Evolutionary conservation across 805 yeast species (phyloP).

Genomic region (Starmerella powellii): DNA sequence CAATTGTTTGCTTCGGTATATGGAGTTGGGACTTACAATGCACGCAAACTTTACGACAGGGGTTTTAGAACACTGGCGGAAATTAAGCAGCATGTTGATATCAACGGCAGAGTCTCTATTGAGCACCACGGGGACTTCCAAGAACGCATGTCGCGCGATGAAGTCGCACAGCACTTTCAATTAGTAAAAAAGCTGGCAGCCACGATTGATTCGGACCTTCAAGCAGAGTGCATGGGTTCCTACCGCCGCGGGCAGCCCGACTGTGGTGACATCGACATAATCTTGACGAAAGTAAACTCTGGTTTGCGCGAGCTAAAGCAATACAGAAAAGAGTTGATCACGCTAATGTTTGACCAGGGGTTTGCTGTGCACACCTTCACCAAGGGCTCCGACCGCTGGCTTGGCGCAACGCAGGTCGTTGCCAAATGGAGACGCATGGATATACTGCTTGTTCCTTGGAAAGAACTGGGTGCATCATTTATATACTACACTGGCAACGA

Average conservation of each 20-base stretch:
- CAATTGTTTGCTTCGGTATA: slow-evolving; percentile 33
- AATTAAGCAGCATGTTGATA: slow-evolving; percentile 27
- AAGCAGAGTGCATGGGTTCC: slow-evolving; percentile 38
- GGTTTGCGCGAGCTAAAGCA: slow-evolving; percentile 20
- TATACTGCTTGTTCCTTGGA: slow-evolving; percentile 37
- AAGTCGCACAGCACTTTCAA: slow-evolving; percentile 34
- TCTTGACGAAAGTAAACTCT: slow-evolving; percentile 32
- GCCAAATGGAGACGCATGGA: slow-evolving; percentile 43
- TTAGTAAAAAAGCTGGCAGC: slow-evolving; percentile 25
- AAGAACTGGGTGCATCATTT: slow-evolving; percentile 37
- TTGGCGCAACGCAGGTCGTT: slow-evolving; percentile 27
- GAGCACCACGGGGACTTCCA: slow-evolving; percentile 39
- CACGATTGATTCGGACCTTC: slow-evolving; percentile 30
- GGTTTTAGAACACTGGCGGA: slow-evolving; percentile 35
- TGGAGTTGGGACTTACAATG: slow-evolving; percentile 39
- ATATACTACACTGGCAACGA: slow-evolving; percentile 47
- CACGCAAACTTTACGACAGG: slow-evolving; percentile 33
- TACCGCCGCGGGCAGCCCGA: slow-evolving; percentile 37
- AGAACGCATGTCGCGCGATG: slow-evolving; percentile 35
- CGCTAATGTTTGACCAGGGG: slow-evolving; percentile 24
- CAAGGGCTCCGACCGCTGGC: slow-evolving; percentile 26
- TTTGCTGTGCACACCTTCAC: slow-evolving; percentile 31
- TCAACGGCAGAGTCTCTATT: slow-evolving; percentile 33
- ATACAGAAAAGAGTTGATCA: slow-evolving; percentile 10
- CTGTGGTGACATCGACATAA: slow-evolving; percentile 45